Base-by-base conservation (phyloP, 1,284 basidiomycete genomes). In the Tilletia horrida region DNA sequence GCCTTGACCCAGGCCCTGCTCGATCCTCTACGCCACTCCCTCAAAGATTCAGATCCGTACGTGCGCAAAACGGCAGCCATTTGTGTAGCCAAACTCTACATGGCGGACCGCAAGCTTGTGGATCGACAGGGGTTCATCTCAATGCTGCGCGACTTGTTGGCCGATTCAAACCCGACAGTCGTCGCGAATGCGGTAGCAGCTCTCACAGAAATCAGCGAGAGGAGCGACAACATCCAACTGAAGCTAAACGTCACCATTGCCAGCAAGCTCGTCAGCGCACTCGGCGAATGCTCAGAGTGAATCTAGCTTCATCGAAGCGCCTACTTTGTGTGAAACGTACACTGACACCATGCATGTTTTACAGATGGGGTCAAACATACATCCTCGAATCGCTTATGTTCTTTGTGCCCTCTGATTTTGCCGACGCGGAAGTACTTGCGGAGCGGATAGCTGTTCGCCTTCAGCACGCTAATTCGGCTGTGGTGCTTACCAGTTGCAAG, bases 11-110 rank as follows among this genome's bases (percentile, higher is more conserved):
- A 91, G 66, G 87, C 90, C 0, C 85, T 96, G 25, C 85, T 88
- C 66, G 93, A 95, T 69, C 93, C 91, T 62, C 84, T 96, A 48
- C 87, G 91, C 66, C 91, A 93, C 78, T 90, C 90, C 70, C 85
- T 96, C 62, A 91, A 91, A 77, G 93, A 96, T 80, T 85, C 89
- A 18, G 93, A 96, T 80, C 90, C 93, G 9, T 95, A 95, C 82
- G 93, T 96, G n/a, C 90, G 93, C 68, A 96, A 96, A 84, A 96
- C 93, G 1, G 92, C 93, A 23, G 92, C 93, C 0, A 93, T 95
- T 48, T 93, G 81, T 71, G 93, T 96, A 11, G 92, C 91, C 6
- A 96, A 96, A 81, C 85, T 96, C 31, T 95, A 93, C 80, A 86
- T 88, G 61, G 89, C 91, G 44, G 93, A 96, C 81, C 88, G 90